Evolutionary conservation across 306 rosid species (phyloP).

Genomic region (Dryas drummondii): DNA sequence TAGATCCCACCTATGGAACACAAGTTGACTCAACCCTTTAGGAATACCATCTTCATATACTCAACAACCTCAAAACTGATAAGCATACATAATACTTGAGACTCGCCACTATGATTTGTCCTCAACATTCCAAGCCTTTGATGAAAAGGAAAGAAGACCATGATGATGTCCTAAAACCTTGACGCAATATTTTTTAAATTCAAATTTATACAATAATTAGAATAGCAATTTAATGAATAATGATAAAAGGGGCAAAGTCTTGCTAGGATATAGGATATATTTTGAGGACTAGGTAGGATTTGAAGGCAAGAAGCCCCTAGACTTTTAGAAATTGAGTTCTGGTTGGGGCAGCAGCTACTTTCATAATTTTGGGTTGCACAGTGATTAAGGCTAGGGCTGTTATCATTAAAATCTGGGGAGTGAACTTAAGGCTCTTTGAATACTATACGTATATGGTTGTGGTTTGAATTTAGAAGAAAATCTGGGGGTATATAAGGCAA

Average conservation of each 20-base stretch:
- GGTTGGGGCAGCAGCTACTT: background rate
- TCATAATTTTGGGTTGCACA: background rate
- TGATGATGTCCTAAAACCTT: background rate
- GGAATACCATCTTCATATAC: background rate
- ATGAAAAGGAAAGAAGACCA: background rate
- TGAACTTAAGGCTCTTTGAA: background rate
- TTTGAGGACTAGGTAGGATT: background rate
- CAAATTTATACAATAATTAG: background rate
- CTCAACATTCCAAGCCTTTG: background rate
- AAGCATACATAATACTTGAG: background rate
- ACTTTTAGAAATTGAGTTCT: slow-evolving; percentile 7
- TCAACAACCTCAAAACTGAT: background rate
- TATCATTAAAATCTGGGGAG: background rate
- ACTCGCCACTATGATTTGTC: background rate
- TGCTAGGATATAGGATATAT: background rate
- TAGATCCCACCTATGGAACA: background rate
- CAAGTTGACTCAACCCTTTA: background rate
- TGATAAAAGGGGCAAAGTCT: background rate
- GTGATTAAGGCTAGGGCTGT: background rate
- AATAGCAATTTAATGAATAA: background rate
- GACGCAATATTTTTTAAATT: background rate
- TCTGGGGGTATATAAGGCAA: background rate
- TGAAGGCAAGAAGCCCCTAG: background rate
- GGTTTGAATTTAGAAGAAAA: background rate
- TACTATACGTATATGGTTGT: background rate